phyloP scores from a whole-genome alignment of 345 rosid genomes.

The Rhodomyrtus tomentosa region DNA sequence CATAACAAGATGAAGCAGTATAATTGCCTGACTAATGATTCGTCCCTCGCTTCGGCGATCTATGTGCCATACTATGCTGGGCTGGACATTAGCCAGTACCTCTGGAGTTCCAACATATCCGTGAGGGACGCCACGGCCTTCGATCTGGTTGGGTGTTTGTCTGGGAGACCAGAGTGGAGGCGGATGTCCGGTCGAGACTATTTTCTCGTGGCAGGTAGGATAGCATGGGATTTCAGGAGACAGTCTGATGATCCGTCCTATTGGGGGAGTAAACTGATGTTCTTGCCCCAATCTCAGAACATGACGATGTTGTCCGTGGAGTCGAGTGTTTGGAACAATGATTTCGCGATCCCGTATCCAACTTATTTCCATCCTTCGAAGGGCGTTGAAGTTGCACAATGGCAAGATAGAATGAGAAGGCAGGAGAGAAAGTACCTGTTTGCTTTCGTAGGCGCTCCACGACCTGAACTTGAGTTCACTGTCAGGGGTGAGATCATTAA shows the following conservation, averaged over 20 bases:
- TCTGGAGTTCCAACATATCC: constrained; percentile 36
- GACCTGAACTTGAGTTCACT: constrained; percentile 40
- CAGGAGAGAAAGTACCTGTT: constrained; percentile 32
- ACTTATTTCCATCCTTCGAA: constrained; percentile 52
- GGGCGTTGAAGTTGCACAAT: constrained; percentile 19
- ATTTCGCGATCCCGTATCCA: constrained; percentile 53
- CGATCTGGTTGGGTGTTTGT: constrained; percentile 39
- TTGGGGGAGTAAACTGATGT: constrained; percentile 68
- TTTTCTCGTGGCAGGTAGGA: constrained; percentile 59
- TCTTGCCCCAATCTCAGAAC: constrained; percentile 44
- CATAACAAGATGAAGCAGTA: constrained; percentile 47
- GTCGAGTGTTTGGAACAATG: constrained; percentile 57
- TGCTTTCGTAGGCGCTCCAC: constrained; percentile 51
- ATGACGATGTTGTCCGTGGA: constrained; percentile 59
- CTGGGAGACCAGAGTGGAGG: constrained; percentile 37
- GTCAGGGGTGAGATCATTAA: constrained; percentile 48
- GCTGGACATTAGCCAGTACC: constrained; percentile 42
- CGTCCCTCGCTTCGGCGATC: constrained; percentile 48
- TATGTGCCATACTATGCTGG: constrained; percentile 63
- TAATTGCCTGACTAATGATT: constrained; percentile 40
- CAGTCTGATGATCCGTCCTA: constrained; percentile 40
- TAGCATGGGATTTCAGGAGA: constrained; percentile 68
- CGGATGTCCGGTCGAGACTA: constrained; percentile 53
- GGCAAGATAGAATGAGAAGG: constrained; percentile 41
- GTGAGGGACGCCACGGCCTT: constrained; percentile 35